Evolutionary conservation across 768 basidiomycete species (phyloP), one percentile per base, ranked within the genome.

Genomic region (Rhizopogon sp.): DNA sequence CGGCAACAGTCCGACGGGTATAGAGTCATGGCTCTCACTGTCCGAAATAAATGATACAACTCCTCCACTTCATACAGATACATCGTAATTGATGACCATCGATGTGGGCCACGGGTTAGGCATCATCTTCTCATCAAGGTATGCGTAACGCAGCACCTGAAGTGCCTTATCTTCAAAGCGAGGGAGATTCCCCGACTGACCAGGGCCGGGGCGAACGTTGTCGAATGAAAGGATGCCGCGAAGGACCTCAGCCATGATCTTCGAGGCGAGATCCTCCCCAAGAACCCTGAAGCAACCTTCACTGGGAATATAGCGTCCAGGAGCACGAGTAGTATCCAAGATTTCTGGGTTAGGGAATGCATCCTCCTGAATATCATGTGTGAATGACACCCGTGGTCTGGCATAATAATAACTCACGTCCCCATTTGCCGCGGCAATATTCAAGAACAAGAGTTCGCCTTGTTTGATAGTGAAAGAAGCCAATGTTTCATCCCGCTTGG

Each of bases 21-120:
- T 22, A n/a, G 22, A 22, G 20, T 11, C 41, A 22, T 20, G 20
- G 6, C 16, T 4, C 41, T 20, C 41, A 41, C 13, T 5, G 35
- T 41, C 17, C 17, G 11, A 41, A 41, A 41, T 0, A 41, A 5
- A 41, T 41, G 5, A 2, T n/a, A 10, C 17, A 41, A 11, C 17
- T 35, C 31, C 39, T 31, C 39, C 42, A 5, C 39, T 4, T 70
- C 60, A 68, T 51, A 56, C 56, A 53, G 67, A 43, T 25, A 29
- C 42, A 49, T 69, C 68, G 25, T 69, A 69, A 74, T 82, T 72
- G 39, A 90, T 65, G 28, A 82, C 71, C 78, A 90, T 72, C 2
- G 82, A 81, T 6, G 78, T 79, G 0, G 89, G 85, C 88, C 88
- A 90, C n/a, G 86, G 81, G 4, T 74, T 73, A 11, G 78, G 71